Base-by-base conservation (phyloP, 805 yeast species). In the Grigorovia humatica region DNA sequence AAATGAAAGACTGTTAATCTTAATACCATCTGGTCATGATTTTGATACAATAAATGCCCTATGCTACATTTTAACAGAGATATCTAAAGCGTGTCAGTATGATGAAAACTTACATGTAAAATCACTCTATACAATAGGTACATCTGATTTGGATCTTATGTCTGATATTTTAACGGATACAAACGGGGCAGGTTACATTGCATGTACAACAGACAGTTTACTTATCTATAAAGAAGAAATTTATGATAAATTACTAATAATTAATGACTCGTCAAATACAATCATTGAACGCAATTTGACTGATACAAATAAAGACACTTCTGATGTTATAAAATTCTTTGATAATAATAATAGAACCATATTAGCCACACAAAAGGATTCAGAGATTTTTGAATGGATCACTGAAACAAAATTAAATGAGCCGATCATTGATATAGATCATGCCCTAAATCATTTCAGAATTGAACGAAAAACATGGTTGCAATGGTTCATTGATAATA, bases 121-220 rank as follows among this genome's bases (percentile, higher is more conserved):
- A 15, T 38, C 17, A n/a, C 27, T 55, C 4, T 52, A 47, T 43
- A 55, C 57, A 9, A 55, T 55, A 19, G 55, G 55, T 5, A 53
- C 57, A 5, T 51, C 56, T 29, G 59, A 58, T 29, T 47, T 60
- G 12, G 54, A 55, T 9, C 43, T 35, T 19, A 52, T 54, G 42
- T 49, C 54, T 1, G 48, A 43, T 17, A 19, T 19, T 2, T 27
- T 49, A 5, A 17, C 27, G 30, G 27, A 12, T 8, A 30, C 20
- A 18, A 48, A 44, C 20, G 29, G 51, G 18, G 32, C 46, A 9
- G 61, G 65, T 4, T 63, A 54, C 49, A 54, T 66, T 20, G 70
- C 68, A 15, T 64, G 65, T 20, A 65, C 70, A 5, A 64, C 64
- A 47, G 70, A 66, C 49, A 66, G 61, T 43, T 59, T 66, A 35